These are phyloP conservation scores for Cordyceps pruinosa DNA, from an alignment of 2,329 filamentous ascomycete genomes.

Conservation along the genomic window DNA sequence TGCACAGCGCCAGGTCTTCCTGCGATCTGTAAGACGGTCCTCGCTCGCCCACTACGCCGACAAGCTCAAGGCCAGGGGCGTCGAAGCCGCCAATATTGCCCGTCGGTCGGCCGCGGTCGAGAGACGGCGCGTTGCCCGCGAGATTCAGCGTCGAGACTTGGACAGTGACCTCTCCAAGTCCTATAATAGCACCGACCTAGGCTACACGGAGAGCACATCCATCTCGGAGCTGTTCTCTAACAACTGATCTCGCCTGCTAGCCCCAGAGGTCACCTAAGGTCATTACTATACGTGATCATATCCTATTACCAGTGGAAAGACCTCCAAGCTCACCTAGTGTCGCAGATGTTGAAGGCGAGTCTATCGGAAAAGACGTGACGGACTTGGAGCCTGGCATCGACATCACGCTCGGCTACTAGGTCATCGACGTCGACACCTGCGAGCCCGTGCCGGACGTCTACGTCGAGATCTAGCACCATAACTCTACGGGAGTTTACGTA, in stretches of 20 bases:
- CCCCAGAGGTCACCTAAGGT: constrained; percentile 44
- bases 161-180: constrained; percentile 27
- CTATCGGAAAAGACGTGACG: constrained; percentile 28
- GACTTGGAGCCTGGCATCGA: constrained; percentile 35
- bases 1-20: constrained; percentile 40
- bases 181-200: constrained; percentile 31
- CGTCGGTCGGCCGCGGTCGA: constrained; percentile 37
- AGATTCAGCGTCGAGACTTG: constrained; percentile 25
- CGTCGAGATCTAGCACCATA: constrained; percentile 39
- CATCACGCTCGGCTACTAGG: constrained; percentile 35
- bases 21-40: constrained; percentile 29
- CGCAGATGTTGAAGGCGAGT: constrained; percentile 26
- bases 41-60: constrained; percentile 40
- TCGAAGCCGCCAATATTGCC: constrained; percentile 35
- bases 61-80: constrained; percentile 39
- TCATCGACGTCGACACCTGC: constrained; percentile 37
- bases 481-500: constrained; percentile 39
- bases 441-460: constrained; percentile 31
- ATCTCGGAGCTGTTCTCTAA: constrained; percentile 31
- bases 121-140: constrained; percentile 34
- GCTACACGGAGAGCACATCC: constrained; percentile 25
- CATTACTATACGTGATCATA: constrained; percentile 35
- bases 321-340: neutral
- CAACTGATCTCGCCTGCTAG: constrained; percentile 40
- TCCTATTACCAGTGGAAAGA: too few species aligned